These are phyloP conservation scores for Cercospora sesami DNA, from an alignment of 2,329 filamentous ascomycete species.

Conservation along the genomic window DNA sequence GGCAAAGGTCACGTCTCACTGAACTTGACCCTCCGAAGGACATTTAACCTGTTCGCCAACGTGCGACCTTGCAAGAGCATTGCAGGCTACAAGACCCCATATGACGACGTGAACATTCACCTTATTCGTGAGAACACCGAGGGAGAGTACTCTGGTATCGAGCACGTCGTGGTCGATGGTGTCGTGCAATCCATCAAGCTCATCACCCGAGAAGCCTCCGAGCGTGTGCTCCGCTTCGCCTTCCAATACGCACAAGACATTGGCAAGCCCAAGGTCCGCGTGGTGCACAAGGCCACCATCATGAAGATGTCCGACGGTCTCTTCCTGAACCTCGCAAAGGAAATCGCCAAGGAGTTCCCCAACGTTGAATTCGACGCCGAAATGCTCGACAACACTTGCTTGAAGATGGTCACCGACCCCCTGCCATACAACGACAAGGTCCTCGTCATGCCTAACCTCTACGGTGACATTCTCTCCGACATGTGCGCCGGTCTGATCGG, in stretches of 20 bases:
- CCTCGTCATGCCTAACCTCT: slow-evolving; percentile 94
- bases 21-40: slow-evolving; percentile 96
- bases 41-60: slow-evolving; percentile 99
- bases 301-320: slow-evolving; percentile 99
- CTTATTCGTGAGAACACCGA: slow-evolving; percentile 99
- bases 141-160: slow-evolving; percentile 98
- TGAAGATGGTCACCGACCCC: slow-evolving; percentile 98
- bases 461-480: slow-evolving; percentile 98
- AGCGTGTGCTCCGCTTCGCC: slow-evolving; percentile 93
- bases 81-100: slow-evolving; percentile 96
- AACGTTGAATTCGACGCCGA: slow-evolving; percentile 95
- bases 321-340: slow-evolving; percentile 82
- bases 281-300: slow-evolving; percentile 99
- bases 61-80: slow-evolving; percentile 96
- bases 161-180: slow-evolving; percentile 96
- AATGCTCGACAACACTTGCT: slow-evolving; percentile 97
- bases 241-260: slow-evolving; percentile 97
- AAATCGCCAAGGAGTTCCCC: slow-evolving; percentile 93
- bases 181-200: slow-evolving; percentile 99
- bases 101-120: slow-evolving; percentile 94
- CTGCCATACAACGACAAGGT: slow-evolving; percentile 99
- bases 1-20: slow-evolving; percentile 99
- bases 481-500: slow-evolving; percentile 99
- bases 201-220: slow-evolving; percentile 90
- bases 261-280: slow-evolving; percentile 93